These are phyloP conservation scores for Rhizopogon vesiculosus DNA, from an alignment of 768 basidiomycete genomes.

Conservation along the genomic window DNA sequence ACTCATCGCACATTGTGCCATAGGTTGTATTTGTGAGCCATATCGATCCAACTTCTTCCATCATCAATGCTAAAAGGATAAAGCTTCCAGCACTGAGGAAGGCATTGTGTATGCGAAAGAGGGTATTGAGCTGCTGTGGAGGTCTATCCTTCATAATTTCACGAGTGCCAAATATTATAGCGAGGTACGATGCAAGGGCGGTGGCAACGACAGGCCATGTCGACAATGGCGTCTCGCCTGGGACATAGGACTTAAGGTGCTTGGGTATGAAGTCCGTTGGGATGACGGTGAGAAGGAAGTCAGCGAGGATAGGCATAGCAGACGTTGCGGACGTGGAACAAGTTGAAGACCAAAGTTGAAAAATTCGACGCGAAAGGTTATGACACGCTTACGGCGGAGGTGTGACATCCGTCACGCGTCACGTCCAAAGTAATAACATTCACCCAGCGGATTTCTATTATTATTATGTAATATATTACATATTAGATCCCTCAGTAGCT, in stretches of 20 bases:
- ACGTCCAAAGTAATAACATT: conserved; percentile 1
- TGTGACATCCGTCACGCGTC: conserved; percentile 19
- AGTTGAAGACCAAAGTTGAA: conserved; percentile 15
- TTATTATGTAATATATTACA: no score
- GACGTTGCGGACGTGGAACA: conserved; percentile 14
- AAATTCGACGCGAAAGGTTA: conserved; percentile 22
- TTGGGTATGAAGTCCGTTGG: conserved; percentile 39
- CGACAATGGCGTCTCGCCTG: conserved; percentile 54
- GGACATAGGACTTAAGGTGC: conserved; percentile 44
- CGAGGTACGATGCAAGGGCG: conserved; percentile 77
- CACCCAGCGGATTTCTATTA: background rate
- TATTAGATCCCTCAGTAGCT: no score
- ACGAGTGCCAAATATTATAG: conserved; percentile 80
- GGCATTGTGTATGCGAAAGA: conserved; percentile 91
- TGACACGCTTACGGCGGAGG: conserved; percentile 9
- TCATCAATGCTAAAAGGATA: conserved; percentile 82
- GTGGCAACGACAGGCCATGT: conserved; percentile 61
- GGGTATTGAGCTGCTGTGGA: conserved; percentile 69
- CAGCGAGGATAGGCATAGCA: conserved; percentile 70
- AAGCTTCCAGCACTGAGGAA: conserved; percentile 80
- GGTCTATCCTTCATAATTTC: conserved; percentile 77
- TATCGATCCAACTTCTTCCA: conserved; percentile 87
- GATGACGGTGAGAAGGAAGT: conserved; percentile 56
- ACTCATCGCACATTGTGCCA: conserved; percentile 68
- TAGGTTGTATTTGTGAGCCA: conserved; percentile 67